Base-by-base conservation (phyloP, 2,329 filamentous ascomycete genomes). In the Alternaria metachromatica region DNA sequence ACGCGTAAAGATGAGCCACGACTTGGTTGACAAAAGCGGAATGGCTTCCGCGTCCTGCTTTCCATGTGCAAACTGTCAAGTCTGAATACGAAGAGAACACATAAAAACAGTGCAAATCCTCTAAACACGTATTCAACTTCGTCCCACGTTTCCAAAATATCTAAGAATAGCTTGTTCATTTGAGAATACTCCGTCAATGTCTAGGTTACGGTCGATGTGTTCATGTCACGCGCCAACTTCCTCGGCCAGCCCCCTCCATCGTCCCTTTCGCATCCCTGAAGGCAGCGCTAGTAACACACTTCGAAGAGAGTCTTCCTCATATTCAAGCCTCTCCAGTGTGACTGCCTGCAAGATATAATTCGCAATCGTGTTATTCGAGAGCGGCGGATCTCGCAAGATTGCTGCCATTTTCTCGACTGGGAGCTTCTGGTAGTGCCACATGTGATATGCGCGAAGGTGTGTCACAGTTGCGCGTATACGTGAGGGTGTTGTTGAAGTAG, bases 341-440 rank as follows among this genome's bases (percentile, higher is more conserved):
- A 79, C 65, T 8, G 76, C 74, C 50, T 77, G 72, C 8, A 77
- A 48, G 20, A 80, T 74, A 57, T 80, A 77, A 28, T 63, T 69
- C 11, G 44, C 53, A 11, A 78, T 75, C 6, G 78, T 79, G 44
- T 57, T 72, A 45, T 64, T 51, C 28, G 71, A 64, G 13, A 80
- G 66, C 15, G 77, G 76, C 11, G 75, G 76, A 30, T 78, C 70
- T 7, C 75, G 66, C 45, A 79, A 26, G n/a, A 73, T 63, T 5
- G 44, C 21, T 7, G 70, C 73, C 28, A 78, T 70, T 7, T 67
- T 64, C 5, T 66, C 64, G 9, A 78, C 13, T 2, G 69, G 33
- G 7, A 79, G 58, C 3, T 62, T 53, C 56, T 79, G 76, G 33
- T 74, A 60, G 33, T 75, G 63, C 78, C 78, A 80, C 37, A 80